Conservation (phyloP, 108 stramenopile species). For the Nitzschia putrida region DNA sequence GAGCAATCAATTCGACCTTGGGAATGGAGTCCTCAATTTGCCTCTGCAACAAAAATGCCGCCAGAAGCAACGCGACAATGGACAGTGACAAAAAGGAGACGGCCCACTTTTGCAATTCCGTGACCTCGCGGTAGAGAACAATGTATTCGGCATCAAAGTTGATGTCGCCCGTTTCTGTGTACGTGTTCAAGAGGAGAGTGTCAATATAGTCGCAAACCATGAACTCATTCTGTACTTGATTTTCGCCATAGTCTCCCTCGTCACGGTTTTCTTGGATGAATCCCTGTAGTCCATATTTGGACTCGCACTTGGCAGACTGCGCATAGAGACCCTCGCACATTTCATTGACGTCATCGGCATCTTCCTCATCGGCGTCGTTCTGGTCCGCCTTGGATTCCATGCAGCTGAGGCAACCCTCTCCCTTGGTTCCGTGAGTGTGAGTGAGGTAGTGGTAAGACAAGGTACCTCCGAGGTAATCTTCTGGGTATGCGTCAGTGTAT, state of each 20-base stretch:
- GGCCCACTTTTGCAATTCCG: conserved; percentile 21
- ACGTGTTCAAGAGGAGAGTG: conserved; percentile 31
- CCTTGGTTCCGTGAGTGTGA: conserved; percentile 46
- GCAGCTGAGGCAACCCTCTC: conserved; percentile 53
- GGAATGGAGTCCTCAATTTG: conserved; percentile 24
- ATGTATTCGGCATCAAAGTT: conserved; percentile 28
- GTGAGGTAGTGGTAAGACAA: conserved; percentile 65
- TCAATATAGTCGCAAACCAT: conserved; percentile 59
- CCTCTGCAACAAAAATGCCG: conserved; percentile 12
- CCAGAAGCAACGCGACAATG: conserved; percentile 17
- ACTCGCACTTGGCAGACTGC: conserved; percentile 73
- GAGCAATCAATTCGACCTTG: conserved; percentile 21
- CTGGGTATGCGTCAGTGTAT: conserved; percentile 44
- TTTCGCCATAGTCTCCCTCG: conserved; percentile 44
- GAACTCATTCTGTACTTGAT: conserved; percentile 67
- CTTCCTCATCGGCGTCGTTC: conserved; percentile 36
- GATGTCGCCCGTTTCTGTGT: conserved; percentile 50
- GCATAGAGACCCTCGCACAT: conserved; percentile 69
- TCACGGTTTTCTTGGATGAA: conserved; percentile 35
- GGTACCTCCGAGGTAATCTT: conserved; percentile 50
- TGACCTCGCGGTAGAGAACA: conserved; percentile 28
- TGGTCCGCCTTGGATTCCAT: conserved; percentile 35
- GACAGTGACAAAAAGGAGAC: conserved; percentile 21
- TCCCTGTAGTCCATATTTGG: conserved; percentile 58
- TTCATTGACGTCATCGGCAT: conserved; percentile 49